phyloP scores from a whole-genome alignment of 2,329 filamentous ascomycete species.

The Cadophora gregata region DNA sequence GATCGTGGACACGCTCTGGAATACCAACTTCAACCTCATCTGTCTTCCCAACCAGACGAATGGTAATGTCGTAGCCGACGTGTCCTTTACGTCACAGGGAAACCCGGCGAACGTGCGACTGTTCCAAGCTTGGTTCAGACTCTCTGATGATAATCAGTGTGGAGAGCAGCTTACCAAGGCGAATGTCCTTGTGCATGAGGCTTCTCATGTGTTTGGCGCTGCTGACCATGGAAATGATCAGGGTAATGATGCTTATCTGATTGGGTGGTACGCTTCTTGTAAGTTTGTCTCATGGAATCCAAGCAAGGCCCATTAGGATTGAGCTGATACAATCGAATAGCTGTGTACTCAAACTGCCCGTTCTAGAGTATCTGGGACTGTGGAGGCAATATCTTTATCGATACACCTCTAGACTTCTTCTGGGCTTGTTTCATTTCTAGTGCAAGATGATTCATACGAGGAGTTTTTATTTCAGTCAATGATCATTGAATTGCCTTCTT shows the following conservation, averaged over 20 bases:
- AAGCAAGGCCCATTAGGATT: not conserved
- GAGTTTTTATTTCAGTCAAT: not conserved
- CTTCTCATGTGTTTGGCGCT: not conserved
- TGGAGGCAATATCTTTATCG: not conserved
- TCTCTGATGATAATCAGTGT: not conserved
- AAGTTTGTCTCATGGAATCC: not conserved
- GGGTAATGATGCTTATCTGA: constrained; percentile 9
- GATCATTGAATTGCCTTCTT: not conserved
- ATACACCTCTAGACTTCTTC: not conserved
- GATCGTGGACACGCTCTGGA: not conserved
- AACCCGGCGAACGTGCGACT: not conserved
- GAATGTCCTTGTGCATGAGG: constrained; percentile 4
- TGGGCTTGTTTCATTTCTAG: not conserved
- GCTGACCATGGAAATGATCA: constrained; percentile 3
- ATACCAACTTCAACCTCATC: not conserved
- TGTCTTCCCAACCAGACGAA: not conserved
- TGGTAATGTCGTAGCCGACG: not conserved
- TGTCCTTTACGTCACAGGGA: not conserved
- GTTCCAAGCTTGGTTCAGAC: not conserved
- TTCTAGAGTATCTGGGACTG: not conserved
- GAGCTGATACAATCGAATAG: not conserved
- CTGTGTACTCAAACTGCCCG: constrained; percentile 4
- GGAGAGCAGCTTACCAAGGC: not conserved
- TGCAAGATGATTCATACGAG: not conserved
- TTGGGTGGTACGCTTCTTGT: constrained; percentile 6